Evolutionary conservation across 148 eudicot species (phyloP), one percentile per base, ranked within the genome.

Genomic region (Agrostemma githago): DNA sequence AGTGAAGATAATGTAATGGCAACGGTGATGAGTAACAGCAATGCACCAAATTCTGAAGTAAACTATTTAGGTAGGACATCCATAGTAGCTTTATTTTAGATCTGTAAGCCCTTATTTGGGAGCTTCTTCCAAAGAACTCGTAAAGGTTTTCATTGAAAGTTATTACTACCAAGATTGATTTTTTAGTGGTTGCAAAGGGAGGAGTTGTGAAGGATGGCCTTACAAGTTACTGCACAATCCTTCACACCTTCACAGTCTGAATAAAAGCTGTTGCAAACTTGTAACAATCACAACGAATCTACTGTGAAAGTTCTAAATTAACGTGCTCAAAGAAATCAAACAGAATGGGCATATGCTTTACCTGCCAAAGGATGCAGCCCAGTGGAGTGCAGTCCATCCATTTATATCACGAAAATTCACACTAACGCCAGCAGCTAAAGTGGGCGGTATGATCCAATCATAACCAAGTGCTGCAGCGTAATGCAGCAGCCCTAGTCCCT

Each of bases 281-380:
- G 34, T 21, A 19, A 21, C 38, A 62, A 21, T 4, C 43, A 38
- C 5, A 39, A 20, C 3, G 19, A 26, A 14, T 11, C 12, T 63
- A 37, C 8, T 6, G 43, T 63, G 67, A 42, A 37, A 65, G 40
- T 38, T 38, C 68, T 46, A 38, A 38, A 9, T 46, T 8, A 15
- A 12, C 14, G 68, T 65, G 44, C 42, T 38, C 5, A 37, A 51
- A 7, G 44, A 8, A 65, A 19, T 26, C 16, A 8, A 16, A 21
- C 19, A 21, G 4, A 5, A 38, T 19, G 66, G 34, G 39, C 15
- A 75, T 48, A 58, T 0, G 51, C 42, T 6, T 65, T 79, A 92
- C 97, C 93, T 92, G 81, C 97, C 97, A 86, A 79, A 85, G 77
- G 70, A 88, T 76, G 92, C 97, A 61, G 97, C 95, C 95, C 91